phyloP scores from a whole-genome alignment of 805 yeast genomes.

The Saturnispora besseyi region DNA sequence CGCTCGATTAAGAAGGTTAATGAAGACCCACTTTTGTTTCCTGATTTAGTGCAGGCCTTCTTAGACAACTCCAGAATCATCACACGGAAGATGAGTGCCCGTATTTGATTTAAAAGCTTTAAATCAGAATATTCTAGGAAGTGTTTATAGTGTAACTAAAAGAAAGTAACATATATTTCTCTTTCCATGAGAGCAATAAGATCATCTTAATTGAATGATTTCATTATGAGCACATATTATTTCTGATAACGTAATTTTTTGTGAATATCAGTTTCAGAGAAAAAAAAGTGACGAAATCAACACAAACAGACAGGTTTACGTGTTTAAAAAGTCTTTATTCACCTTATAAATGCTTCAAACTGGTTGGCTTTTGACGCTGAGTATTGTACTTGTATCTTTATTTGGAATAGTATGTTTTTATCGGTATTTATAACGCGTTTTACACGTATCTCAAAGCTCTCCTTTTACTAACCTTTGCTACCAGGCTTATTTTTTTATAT shows the following conservation, averaged over 20 bases:
- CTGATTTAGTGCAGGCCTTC: constrained; percentile 38
- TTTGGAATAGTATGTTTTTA: background rate
- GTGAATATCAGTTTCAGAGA: background rate
- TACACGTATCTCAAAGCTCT: too few relatives aligned
- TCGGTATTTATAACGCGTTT: background rate
- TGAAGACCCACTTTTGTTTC: constrained; percentile 34
- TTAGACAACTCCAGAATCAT: constrained; percentile 35
- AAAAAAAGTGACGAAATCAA: background rate
- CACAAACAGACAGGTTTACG: background rate
- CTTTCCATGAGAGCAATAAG: background rate
- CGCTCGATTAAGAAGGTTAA: constrained; percentile 24
- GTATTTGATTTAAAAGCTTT: background rate
- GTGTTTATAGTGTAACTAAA: too few relatives aligned
- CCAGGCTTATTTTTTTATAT: constrained; percentile 31
- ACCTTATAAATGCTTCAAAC: background rate
- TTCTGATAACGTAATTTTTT: background rate
- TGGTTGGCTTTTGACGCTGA: background rate
- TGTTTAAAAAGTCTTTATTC: background rate
- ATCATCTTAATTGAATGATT: background rate
- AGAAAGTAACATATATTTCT: too few relatives aligned
- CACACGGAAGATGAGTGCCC: constrained; percentile 25
- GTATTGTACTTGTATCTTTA: background rate
- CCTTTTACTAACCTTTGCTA: constrained; percentile 13
- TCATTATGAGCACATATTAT: background rate
- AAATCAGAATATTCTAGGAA: too few relatives aligned